Base-by-base conservation (phyloP, 345 rosid species). In the Populus alba region DNA sequence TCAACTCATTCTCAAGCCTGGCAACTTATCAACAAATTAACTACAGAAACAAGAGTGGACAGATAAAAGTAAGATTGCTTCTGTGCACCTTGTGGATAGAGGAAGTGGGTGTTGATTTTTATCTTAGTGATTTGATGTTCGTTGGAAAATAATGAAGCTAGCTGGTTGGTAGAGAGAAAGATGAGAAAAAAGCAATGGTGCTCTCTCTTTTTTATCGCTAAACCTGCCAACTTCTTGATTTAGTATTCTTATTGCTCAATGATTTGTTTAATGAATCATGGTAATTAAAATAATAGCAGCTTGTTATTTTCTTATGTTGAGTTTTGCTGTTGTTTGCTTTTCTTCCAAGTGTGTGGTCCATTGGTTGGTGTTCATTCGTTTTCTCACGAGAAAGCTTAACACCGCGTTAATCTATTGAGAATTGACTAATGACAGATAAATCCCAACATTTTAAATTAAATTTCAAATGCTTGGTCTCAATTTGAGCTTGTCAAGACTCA, bases 21-120 rank as follows among this genome's bases (percentile, higher is more conserved):
- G 41, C 70, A 35, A 20, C 38, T 16, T 29, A 20, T 23, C 41
- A 67, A 8, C 38, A 33, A 67, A 67, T 61, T 12, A 61, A 67
- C 70, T 35, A 18, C 39, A 39, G 67, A 57, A 8, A 25, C 27
- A 66, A 27, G 18, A 66, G 11, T 5, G 37, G 31, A 68, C n/a
- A 23, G 33, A 38, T 25, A 1, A 69, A 4, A 33, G 20, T 17
- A 38, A 76, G 12, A 13, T 37, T 18, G 70, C n/a, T 37, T 70
- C 18, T 16, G 51, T 49, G 53, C 55, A 80, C 85, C 85, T 80
- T 63, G 55, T 47, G 57, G 74, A 82, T 66, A 68, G 80, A 81
- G 84, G 74, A 77, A 62, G 80, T 75, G 80, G 82, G 47, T 27
- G 82, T 31, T 80, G 71, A 41, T 76, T 49, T 17, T 43, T 68